phyloP scores from a whole-genome alignment of 139 green algal genomes.

The Picochlorum sp. region DNA sequence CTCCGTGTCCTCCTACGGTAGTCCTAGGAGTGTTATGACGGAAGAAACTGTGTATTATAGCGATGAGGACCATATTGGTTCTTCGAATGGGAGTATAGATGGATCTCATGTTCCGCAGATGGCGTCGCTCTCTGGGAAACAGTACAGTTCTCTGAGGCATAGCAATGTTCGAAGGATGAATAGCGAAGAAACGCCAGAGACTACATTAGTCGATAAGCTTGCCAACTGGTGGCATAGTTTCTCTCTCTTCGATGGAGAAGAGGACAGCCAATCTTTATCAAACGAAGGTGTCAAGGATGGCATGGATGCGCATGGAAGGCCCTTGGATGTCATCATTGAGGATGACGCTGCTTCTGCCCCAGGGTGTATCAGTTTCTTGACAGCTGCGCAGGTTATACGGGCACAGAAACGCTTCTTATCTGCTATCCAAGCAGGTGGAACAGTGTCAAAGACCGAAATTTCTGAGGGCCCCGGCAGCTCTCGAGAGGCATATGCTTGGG shows the following conservation, averaged over 20 bases:
- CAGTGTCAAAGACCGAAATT: constrained; percentile 9
- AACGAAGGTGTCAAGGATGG: no score
- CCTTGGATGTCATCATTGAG: not conserved
- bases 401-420: constrained; percentile 7
- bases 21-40: not conserved
- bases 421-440: constrained; percentile 8
- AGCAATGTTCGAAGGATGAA: no score
- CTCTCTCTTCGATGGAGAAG: no score
- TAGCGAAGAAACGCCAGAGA: not conserved
- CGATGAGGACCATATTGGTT: not conserved
- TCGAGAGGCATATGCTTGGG: constrained; percentile 8
- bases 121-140: no score
- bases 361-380: constrained; percentile 24
- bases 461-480: not conserved
- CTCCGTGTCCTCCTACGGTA: constrained; percentile 1
- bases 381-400: not conserved
- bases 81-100: not conserved
- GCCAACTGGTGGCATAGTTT: not conserved
- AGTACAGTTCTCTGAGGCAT: no score
- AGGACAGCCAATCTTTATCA: no score
- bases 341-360: not conserved
- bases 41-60: not conserved
- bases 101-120: no score
- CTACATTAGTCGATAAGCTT: not conserved
- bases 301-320: no score